Evolutionary conservation across 2,329 filamentous ascomycete species (phyloP).

Genomic region (Sclerotinia sclerotiorum): DNA sequence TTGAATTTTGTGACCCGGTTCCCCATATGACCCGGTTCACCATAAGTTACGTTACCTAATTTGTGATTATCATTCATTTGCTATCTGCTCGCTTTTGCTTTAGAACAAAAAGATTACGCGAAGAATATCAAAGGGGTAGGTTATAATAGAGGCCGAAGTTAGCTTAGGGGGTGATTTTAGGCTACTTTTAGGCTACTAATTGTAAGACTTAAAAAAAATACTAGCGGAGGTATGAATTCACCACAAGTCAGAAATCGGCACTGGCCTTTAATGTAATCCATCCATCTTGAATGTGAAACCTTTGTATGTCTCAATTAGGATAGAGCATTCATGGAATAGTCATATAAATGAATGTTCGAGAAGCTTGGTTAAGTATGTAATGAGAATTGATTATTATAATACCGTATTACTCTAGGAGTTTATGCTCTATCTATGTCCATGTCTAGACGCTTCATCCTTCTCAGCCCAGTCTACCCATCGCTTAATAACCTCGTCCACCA

Average conservation of each 20-base stretch:
- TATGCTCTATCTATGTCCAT: slow-evolving; percentile 24
- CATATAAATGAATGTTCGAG: neutral
- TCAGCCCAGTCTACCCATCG: slow-evolving; percentile 77
- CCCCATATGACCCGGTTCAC: no score
- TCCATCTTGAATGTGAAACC: neutral
- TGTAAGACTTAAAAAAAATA: no score
- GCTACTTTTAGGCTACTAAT: neutral
- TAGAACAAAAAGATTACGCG: no score
- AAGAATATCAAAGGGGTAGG: neutral
- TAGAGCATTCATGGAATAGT: neutral
- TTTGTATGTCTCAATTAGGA: no score
- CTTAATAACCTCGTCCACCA: slow-evolving; percentile 70
- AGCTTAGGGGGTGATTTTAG: neutral
- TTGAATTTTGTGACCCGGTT: no score
- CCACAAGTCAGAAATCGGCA: neutral
- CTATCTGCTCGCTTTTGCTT: no score
- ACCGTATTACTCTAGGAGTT: neutral
- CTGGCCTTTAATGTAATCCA: neutral
- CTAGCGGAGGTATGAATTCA: neutral
- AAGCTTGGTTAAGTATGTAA: neutral
- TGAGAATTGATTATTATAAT: neutral
- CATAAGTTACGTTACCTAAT: no score
- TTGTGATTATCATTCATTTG: no score
- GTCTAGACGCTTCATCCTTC: slow-evolving; percentile 22
- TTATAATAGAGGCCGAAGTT: no score